phyloP scores from a whole-genome alignment of 495 filamentous ascomycete species.

The Talaromyces thailandensis region DNA sequence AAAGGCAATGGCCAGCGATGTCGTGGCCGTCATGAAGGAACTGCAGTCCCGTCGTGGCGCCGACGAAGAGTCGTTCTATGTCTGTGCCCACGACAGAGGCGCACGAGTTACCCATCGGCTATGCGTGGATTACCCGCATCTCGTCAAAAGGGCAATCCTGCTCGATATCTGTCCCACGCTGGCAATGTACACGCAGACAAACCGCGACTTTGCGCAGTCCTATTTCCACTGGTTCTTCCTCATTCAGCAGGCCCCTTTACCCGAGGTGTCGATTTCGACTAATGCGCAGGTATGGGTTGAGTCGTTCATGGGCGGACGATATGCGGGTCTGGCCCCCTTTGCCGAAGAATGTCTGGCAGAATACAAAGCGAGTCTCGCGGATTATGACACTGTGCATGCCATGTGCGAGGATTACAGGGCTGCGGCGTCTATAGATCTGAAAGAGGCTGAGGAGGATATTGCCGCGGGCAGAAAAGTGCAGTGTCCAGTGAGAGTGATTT shows the following conservation, averaged over 20 bases:
- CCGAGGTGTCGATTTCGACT: slow-evolving; percentile 21
- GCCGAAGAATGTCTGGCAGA: slow-evolving; percentile 11
- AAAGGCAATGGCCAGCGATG: slow-evolving; percentile 24
- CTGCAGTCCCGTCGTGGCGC: slow-evolving; percentile 2
- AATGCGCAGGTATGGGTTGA: slow-evolving; percentile 14
- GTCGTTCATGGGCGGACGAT: slow-evolving; percentile 14
- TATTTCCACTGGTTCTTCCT: slow-evolving; percentile 40
- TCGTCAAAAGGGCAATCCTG: slow-evolving; percentile 20
- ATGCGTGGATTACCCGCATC: slow-evolving; percentile 22
- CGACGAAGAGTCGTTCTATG: slow-evolving; percentile 10
- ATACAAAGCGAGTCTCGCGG: slow-evolving; percentile 19
- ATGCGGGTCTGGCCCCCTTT: slow-evolving; percentile 10
- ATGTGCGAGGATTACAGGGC: slow-evolving; percentile 39
- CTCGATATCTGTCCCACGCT: slow-evolving; percentile 31
- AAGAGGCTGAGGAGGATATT: slow-evolving; percentile 22
- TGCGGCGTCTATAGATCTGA: slow-evolving; percentile 23
- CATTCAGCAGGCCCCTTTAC: slow-evolving; percentile 24
- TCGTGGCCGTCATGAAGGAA: slow-evolving; percentile 19
- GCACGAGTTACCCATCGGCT: slow-evolving; percentile 30
- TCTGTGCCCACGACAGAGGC: slow-evolving; percentile 31
- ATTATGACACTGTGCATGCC: slow-evolving; percentile 18
- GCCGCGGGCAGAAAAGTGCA: slow-evolving; percentile 18
- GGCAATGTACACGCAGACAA: slow-evolving; percentile 24
- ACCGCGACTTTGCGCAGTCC: slow-evolving; percentile 18
- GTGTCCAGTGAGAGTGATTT: slow-evolving; percentile 27